phyloP scores from a whole-genome alignment of 2,329 filamentous ascomycete genomes.

The Pseudogymnoascus sp. region DNA sequence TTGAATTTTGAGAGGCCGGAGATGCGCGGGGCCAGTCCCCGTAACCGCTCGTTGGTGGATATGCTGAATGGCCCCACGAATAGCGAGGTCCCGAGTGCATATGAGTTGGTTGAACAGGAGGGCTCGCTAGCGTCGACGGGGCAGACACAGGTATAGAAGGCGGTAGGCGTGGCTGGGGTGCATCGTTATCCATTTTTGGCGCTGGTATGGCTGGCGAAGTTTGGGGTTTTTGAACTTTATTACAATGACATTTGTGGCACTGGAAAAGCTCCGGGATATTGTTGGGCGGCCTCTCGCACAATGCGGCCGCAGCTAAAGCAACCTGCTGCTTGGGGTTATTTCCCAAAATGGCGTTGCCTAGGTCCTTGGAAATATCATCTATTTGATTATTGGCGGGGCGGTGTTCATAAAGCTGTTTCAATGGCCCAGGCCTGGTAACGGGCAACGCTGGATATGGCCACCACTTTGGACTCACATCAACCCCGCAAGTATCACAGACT shows the following conservation, averaged over 20 bases:
- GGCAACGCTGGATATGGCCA: conserved; percentile 35
- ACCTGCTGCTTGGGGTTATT: conserved; percentile 16
- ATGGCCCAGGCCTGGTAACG: not conserved
- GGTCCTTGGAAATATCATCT: conserved; percentile 1
- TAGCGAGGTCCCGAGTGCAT: conserved; percentile 26
- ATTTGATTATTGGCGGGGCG: not conserved
- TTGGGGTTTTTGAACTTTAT: conserved; percentile 35
- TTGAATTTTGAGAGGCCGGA: conserved; percentile 36
- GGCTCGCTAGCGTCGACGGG: conserved; percentile 20
- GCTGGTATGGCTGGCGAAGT: conserved; percentile 10
- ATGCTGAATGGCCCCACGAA: conserved; percentile 29
- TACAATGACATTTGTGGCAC: conserved; percentile 64
- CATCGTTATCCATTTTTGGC: conserved; percentile 16
- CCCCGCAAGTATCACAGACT: conserved; percentile 55
- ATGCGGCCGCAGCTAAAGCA: conserved; percentile 27
- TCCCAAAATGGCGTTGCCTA: not conserved
- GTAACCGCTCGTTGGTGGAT: conserved; percentile 33
- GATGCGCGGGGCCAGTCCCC: conserved; percentile 45
- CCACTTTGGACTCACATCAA: conserved; percentile 69
- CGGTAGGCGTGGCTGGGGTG: conserved; percentile 14
- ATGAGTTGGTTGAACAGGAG: conserved; percentile 25
- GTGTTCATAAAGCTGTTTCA: conserved; percentile 44
- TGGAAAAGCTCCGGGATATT: conserved; percentile 40
- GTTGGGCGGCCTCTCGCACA: conserved; percentile 23
- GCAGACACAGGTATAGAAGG: conserved; percentile 14